Conservation (phyloP, 1,284 basidiomycete genomes). For the Malassezia vespertilionis region DNA sequence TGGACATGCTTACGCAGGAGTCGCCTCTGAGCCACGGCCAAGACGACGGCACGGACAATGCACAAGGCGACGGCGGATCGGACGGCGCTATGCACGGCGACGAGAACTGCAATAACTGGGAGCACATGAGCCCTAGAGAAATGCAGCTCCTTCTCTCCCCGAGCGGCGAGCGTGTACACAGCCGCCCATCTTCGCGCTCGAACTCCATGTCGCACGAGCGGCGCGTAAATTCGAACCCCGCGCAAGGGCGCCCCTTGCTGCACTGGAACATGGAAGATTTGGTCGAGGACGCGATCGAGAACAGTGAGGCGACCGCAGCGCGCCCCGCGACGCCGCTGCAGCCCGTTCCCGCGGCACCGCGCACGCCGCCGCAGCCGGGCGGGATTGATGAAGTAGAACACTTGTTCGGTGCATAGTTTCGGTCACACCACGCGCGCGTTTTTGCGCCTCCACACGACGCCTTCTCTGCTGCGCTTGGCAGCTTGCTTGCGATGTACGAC, state of each 20-base stretch:
- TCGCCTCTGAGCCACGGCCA: background rate
- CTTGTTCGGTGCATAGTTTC: constrained; percentile 24
- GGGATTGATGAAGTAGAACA: constrained; percentile 42
- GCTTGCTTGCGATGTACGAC: constrained; percentile 45
- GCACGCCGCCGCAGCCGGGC: constrained; percentile 30
- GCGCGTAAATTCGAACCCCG: constrained; percentile 11
- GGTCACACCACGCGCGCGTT: background rate
- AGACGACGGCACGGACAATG: constrained; percentile 4
- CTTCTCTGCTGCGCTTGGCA: too few relatives aligned
- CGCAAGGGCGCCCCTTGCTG: constrained; percentile 22
- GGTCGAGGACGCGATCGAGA: constrained; percentile 20
- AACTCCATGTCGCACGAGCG: background rate
- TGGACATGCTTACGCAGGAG: background rate
- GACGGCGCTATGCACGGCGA: constrained; percentile 10
- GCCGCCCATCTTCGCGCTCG: background rate
- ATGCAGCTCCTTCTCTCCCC: constrained; percentile 32
- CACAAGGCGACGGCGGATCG: constrained; percentile 6
- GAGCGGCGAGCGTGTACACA: background rate
- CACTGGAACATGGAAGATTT: constrained; percentile 32
- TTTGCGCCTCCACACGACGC: too few relatives aligned
- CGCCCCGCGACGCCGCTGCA: constrained; percentile 1
- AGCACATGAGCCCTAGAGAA: constrained; percentile 40
- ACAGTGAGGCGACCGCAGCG: constrained; percentile 9
- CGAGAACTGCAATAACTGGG: constrained; percentile 39
- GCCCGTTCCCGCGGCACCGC: constrained; percentile 16